Base-by-base conservation (phyloP, 1,284 basidiomycete genomes). In the Taiwanofungus camphoratus region DNA sequence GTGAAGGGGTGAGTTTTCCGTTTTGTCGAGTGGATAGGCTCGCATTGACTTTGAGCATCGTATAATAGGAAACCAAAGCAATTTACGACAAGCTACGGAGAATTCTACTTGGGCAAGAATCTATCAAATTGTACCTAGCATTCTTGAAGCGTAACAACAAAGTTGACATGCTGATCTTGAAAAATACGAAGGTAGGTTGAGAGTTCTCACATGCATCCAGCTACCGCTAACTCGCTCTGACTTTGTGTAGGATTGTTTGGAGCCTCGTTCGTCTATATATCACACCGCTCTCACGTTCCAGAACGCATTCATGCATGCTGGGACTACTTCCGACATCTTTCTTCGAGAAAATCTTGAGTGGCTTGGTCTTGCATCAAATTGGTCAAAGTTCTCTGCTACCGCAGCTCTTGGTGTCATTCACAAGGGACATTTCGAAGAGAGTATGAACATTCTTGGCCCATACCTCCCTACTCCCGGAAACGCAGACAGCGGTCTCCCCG, bases 321-420 rank as follows among this genome's bases (percentile, higher is more conserved):
- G 94, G 36, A 98, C 94, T 1, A 92, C 92, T 0, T 93, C 92
- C 2, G 94, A 98, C 56, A 63, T 77, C 27, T 98, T 97, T 73
- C 69, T 98, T 21, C 82, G 92, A 8, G 90, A 95, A 45, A 97
- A 97, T 62, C 75, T 98, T 36, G 93, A 95, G 61, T 98, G 92
- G 92, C 77, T 98, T 2, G 87, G 81, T 19, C 76, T 90, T 48
- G 94, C 94, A 2, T 87, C 85, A 31, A 96, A 98, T 62, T 98
- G 94, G 94, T 90, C 91, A 33, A 98, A 97, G 60, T 98, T 97
- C 67, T 90, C 91, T 6, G 90, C 93, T 2, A 96, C 94, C 5
- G 92, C 93, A 19, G 92, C 88, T 6, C 79, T 98, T 19, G 94
- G 94, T 54, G 89, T 97, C 40, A 96, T 98, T 52, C 92, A 97